Base-by-base conservation (phyloP, 2,329 filamentous ascomycete species). In the Fusarium subtropicale region DNA sequence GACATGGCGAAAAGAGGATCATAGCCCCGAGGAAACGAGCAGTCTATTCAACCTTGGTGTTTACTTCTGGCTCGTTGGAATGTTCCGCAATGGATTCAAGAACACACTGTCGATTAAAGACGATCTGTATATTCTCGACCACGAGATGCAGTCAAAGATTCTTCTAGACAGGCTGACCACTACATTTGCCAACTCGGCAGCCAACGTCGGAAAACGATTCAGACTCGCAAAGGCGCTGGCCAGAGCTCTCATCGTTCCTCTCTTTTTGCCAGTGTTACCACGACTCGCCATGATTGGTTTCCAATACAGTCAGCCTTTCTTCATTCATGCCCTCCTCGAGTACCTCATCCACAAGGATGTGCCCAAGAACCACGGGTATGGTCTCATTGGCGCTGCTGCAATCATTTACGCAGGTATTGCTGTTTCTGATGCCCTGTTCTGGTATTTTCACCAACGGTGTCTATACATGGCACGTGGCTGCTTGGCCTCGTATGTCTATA, bases 381-480 rank as follows among this genome's bases (percentile, higher is more conserved):
- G 47, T 51, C 47, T 51, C 16, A 51, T 51, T 51, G 47, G 47
- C 10, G 47, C 47, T 28, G 47, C 33, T 51, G 3, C 11, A 51
- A 51, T 51, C 33, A 51, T 51, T 15, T 51, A 38, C 47, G 11
- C 16, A 16, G 47, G 47, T 2, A 20, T 51, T 36, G 47, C 47
- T 4, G 20, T 51, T 30, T 51, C 47, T 3, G 47, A 51, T 30
- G 47, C 47, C 22, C 31, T 51, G 4, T 51, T 20, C 22, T 51
- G 47, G 47, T 51, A 51, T 28, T 51, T 51, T 7, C 47, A 51
- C 33, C 47, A 51, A 28, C 47, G 47, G 15, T 3, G 16, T 51
- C 47, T 51, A n/a, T 51, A 51, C 33, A 51, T 51, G 47, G 47
- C 47, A 15, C 47, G 47, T 38, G 47, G 47, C 22, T 51, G 47